Percentiles rank a stretch among this genome's conserved stretches.
phyloP scores from a whole-genome alignment of 2,329 filamentous ascomycete genomes.

The Sarocladium strictum region DNA sequence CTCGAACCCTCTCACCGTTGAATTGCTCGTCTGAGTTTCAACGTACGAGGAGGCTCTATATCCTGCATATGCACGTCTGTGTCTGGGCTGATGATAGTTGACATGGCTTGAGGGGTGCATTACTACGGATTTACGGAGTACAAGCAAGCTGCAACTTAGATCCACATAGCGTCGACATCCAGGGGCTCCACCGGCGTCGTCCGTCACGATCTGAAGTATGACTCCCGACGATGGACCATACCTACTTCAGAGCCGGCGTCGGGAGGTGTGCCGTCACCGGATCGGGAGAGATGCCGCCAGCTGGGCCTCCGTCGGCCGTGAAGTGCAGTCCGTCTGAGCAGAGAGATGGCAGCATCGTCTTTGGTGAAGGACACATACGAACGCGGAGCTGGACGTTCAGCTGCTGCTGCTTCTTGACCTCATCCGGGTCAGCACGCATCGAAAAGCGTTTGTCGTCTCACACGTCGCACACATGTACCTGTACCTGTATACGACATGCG shows the following conservation, averaged over 20 bases:
- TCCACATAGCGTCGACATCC: too few species aligned
- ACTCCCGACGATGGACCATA: constrained; percentile 1
- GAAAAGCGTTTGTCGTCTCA: too few species aligned
- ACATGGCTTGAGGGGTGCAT: background rate
- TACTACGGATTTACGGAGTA: background rate
- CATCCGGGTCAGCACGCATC: too few species aligned
- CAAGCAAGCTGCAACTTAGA: background rate
- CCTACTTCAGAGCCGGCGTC: background rate
- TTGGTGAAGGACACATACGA: too few species aligned
- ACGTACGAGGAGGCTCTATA: background rate
- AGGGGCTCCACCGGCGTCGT: background rate
- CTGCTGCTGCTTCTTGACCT: too few species aligned
- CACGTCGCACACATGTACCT: too few species aligned
- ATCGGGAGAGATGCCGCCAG: constrained; percentile 2
- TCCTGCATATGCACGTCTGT: background rate
- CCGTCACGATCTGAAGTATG: background rate
- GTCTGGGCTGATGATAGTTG: background rate
- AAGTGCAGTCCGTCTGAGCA: background rate
- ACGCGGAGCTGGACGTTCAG: too few species aligned
- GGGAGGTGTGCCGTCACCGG: background rate
- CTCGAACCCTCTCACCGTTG: too few species aligned
- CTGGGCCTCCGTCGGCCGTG: background rate
- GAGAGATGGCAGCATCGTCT: too few species aligned
- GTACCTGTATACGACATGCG: too few species aligned
- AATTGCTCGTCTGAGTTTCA: too few species aligned